A percentile compares a stretch with the other conserved stretches of the same genome.
Evolutionary conservation across 2,329 filamentous ascomycete genomes (phyloP).

Genomic region (Cytospora leucostoma): DNA sequence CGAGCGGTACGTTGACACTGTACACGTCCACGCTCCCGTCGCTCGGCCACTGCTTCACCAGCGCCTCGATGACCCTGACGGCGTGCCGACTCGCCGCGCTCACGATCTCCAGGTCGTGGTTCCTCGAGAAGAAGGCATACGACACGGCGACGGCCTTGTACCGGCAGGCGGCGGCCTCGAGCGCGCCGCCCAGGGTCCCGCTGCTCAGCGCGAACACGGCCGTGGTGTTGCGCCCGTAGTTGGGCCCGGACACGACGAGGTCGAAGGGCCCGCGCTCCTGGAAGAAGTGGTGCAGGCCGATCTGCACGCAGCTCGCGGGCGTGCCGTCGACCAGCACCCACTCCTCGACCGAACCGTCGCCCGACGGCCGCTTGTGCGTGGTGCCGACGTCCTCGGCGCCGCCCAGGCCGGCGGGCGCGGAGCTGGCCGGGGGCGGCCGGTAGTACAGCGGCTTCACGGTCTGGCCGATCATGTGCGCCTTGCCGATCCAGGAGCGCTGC

Average conservation of each 20-base stretch:
- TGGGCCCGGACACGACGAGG: constrained; percentile 76
- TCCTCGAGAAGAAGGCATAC: constrained; percentile 85
- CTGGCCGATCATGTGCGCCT: constrained; percentile 93
- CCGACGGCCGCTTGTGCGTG: constrained; percentile 60
- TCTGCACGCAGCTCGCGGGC: constrained; percentile 78
- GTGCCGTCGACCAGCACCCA: constrained; percentile 83
- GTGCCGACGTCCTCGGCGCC: constrained; percentile 65
- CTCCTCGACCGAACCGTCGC: constrained; percentile 62
- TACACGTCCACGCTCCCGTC: constrained; percentile 77
- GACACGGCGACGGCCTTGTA: constrained; percentile 76
- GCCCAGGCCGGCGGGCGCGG: constrained; percentile 42
- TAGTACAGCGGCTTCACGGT: constrained; percentile 85
- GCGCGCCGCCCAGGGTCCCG: constrained; percentile 74
- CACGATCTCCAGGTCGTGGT: constrained; percentile 82
- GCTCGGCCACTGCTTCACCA: constrained; percentile 72
- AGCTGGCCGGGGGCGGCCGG: constrained; percentile 51
- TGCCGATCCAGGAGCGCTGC: constrained; percentile 97
- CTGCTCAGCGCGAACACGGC: constrained; percentile 77
- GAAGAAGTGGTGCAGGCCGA: constrained; percentile 80
- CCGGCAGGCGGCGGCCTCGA: constrained; percentile 74
- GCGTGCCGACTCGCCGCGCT: constrained; percentile 73
- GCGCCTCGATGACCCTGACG: constrained; percentile 75
- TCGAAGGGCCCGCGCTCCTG: constrained; percentile 70
- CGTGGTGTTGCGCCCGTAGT: constrained; percentile 82
- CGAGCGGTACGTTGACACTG: constrained; percentile 84